Conservation (phyloP, 257 asterid genomes). For the Fraxinus excelsior region DNA sequence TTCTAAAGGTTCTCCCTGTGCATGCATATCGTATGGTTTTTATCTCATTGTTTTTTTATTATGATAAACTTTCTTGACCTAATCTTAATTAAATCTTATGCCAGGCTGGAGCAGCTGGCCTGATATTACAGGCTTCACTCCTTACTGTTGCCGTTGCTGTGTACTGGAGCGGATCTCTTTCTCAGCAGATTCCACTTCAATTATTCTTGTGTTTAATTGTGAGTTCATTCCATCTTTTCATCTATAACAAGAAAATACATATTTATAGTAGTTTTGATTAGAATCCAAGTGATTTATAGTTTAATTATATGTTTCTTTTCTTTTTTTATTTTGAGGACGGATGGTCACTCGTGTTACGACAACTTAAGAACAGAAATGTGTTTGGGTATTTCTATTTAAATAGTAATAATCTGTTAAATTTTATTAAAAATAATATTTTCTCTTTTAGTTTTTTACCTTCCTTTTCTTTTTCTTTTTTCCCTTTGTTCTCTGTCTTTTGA, state of each 20-base stretch:
- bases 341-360: no score
- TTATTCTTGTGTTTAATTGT: constrained; percentile 81
- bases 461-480: no score
- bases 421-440: no score
- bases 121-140: constrained; percentile 83
- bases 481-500: no score
- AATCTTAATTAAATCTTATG: constrained; percentile 29
- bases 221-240: constrained; percentile 42
- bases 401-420: background rate
- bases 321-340: no score
- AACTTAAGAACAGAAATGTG: background rate
- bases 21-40: background rate
- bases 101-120: constrained; percentile 98
- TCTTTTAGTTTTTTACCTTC: background rate
- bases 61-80: constrained; percentile 13
- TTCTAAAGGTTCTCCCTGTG: constrained; percentile 59
- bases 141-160: constrained; percentile 80
- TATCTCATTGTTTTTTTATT: background rate
- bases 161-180: constrained; percentile 75
- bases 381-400: background rate
- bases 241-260: constrained; percentile 3
- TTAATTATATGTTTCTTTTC: no score
- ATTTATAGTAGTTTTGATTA: constrained; percentile 12
- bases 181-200: constrained; percentile 61
- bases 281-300: background rate